Conservation (phyloP, 2,329 filamentous ascomycete genomes). For the Cercospora sp. region DNA sequence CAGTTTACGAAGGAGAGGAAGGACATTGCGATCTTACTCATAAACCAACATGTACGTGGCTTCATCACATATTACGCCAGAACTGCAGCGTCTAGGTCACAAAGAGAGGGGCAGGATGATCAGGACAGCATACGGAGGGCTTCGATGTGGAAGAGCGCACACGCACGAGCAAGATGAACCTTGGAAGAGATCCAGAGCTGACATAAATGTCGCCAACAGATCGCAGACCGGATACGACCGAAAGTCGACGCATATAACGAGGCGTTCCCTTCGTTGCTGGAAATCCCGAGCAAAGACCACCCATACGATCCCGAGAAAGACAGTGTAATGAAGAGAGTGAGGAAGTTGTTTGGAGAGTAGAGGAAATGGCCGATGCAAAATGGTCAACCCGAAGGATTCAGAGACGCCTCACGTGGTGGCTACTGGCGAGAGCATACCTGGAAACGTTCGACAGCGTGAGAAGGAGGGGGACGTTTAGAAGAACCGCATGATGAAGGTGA, state of each 20-base stretch:
- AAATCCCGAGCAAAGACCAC: constrained; percentile 98
- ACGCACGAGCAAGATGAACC: neutral
- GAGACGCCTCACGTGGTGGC: neutral
- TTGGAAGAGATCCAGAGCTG: constrained; percentile 3
- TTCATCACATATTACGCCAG: neutral
- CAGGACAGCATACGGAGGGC: neutral
- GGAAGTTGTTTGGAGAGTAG: constrained; percentile 69
- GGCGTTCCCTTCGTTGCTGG: constrained; percentile 91
- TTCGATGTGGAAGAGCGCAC: neutral
- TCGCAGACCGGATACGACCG: constrained; percentile 90
- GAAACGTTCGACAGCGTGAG: neutral
- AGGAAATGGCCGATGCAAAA: neutral
- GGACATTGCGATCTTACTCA: constrained; percentile 93
- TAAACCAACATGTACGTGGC: constrained; percentile 86
- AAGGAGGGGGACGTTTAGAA: neutral
- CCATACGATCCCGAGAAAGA: constrained; percentile 99
- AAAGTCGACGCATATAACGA: constrained; percentile 88
- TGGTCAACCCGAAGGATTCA: neutral
- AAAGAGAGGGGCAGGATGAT: neutral
- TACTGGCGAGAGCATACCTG: neutral
- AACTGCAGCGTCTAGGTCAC: neutral
- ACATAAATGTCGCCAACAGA: constrained; percentile 52
- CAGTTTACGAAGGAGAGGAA: constrained; percentile 86
- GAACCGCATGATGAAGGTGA: neutral
- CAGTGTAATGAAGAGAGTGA: constrained; percentile 87